Evolutionary conservation across 495 filamentous ascomycete genomes (phyloP), one percentile per base, ranked within the genome.

Genomic region (Aspergillus nanangensis): DNA sequence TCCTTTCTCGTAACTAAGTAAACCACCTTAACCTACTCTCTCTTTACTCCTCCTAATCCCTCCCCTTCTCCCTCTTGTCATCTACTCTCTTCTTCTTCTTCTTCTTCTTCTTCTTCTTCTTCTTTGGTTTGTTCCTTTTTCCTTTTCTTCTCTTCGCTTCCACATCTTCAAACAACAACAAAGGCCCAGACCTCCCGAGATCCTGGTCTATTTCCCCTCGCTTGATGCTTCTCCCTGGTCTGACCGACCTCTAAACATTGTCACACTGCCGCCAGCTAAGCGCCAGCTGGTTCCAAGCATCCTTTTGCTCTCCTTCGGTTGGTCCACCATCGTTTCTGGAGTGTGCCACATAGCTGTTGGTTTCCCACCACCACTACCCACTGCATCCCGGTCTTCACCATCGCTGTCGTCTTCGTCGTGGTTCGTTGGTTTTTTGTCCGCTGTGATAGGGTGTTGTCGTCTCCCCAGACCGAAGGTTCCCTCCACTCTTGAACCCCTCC

Each of bases 221-320:
- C 56, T 62, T 52, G 56, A 48, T 55, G 52, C 43, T 52, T 45
- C 50, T 55, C 50, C 53, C 41, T 29, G 41, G 37, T 45, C 51
- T 45, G 52, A 53, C 50, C 49, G 48, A 53, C 56, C 56, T 51
- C 44, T 58, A 36, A 52, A 35, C 50, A 51, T 52, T 42, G 57
- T 63, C 56, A 55, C 62, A 57, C 54, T 62, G 58, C 62, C 58
- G 64, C 57, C 53, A 31, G 43, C 45, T 46, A 56, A 32, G 46
- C 44, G 44, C 27, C 60, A 56, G 60, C 55, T 45, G 24, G 29
- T 36, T 38, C 45, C 45, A 50, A 42, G 46, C 39, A 44, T 44
- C 41, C 33, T 11, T 22, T 27, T 15, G 20, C 19, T 19, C 19
- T 17, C 24, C 27, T 44, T 34, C 15, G 14, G 41, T 44, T 44